Conservation (phyloP, 345 rosid species). For the Lagerstroemia speciosa region DNA sequence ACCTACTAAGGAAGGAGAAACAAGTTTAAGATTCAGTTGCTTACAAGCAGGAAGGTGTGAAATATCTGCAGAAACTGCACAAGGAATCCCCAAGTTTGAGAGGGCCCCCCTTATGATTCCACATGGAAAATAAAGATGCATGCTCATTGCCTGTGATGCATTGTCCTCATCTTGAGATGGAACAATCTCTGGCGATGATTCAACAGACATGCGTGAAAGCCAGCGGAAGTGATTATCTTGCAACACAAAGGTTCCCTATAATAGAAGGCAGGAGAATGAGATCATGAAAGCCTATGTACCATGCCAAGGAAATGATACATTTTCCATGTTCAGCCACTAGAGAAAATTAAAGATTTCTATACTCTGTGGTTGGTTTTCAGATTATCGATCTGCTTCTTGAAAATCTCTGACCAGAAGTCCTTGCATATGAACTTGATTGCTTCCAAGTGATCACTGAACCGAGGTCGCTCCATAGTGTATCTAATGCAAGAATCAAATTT, state of each 20-base stretch:
- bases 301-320: background rate
- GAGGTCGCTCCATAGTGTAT: slow-evolving; percentile 90
- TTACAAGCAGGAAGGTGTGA: slow-evolving; percentile 91
- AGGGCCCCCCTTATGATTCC: slow-evolving; percentile 96
- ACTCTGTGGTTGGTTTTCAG: slow-evolving; percentile 95
- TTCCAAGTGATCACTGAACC: slow-evolving; percentile 84
- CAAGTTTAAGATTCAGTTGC: slow-evolving; percentile 14
- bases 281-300: background rate
- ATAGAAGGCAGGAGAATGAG: slow-evolving; percentile 3
- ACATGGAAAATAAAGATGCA: slow-evolving; percentile 88
- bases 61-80: slow-evolving; percentile 93
- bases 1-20: background rate
- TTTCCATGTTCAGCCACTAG: background rate
- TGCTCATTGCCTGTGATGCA: slow-evolving; percentile 64
- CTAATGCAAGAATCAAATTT: slow-evolving; percentile 19
- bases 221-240: slow-evolving; percentile 92
- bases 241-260: slow-evolving; percentile 95
- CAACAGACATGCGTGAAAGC: slow-evolving; percentile 66
- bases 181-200: slow-evolving; percentile 45
- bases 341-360: slow-evolving; percentile 3
- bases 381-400: slow-evolving; percentile 98
- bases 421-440: slow-evolving; percentile 98
- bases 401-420: slow-evolving; percentile 95
- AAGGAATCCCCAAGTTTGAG: slow-evolving; percentile 91
- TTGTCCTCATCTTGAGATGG: slow-evolving; percentile 50